Evolutionary conservation across 345 rosid species (phyloP), one percentile per base, ranked within the genome.

Genomic region (Hibiscus tridactylites): DNA sequence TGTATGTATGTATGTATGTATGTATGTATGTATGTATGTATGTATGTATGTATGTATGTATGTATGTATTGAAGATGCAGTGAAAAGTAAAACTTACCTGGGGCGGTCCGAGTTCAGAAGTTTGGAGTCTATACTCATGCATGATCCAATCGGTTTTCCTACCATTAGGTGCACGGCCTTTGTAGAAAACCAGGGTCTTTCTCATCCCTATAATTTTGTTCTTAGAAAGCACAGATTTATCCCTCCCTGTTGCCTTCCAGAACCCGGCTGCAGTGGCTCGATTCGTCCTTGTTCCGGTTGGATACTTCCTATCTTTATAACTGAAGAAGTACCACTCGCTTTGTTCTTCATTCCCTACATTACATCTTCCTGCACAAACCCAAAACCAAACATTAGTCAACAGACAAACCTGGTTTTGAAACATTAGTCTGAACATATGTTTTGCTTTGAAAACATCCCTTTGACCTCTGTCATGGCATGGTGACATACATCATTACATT

Each of bases 171-270:
- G 97, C 98, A 3, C 98, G 91, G 15, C 98, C 98, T 13, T 81
- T 85, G 79, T 94, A 94, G 80, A 88, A 94, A 7, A 94, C 98
- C 9, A 94, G 88, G 57, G 98, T 94, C 79, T 94, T 94, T 65
- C 98, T 80, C 98, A 94, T 90, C 28, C 98, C 98, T 26, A 94
- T 90, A 16, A 94, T 78, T 46, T 61, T 80, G 82, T 87, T 88
- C 82, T 85, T 88, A 2, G 96, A 90, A 24, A 94, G 80, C 9
- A 94, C 93, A 0, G 97, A 93, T 81, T 94, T 91, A 82, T 94
- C 98, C 74, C 98, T 74, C 26, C 97, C 98, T 0, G 98, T 94
- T 47, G 98, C 98, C 83, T 94, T 94, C 98, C 98, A 94, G 75
- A 94, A 94, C 11, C 98, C 98, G 26, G 91, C 90, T 2, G 90